These are phyloP conservation scores for Fusarium ambrosium DNA, from an alignment of 2,329 filamentous ascomycete genomes.

Conservation along the genomic window DNA sequence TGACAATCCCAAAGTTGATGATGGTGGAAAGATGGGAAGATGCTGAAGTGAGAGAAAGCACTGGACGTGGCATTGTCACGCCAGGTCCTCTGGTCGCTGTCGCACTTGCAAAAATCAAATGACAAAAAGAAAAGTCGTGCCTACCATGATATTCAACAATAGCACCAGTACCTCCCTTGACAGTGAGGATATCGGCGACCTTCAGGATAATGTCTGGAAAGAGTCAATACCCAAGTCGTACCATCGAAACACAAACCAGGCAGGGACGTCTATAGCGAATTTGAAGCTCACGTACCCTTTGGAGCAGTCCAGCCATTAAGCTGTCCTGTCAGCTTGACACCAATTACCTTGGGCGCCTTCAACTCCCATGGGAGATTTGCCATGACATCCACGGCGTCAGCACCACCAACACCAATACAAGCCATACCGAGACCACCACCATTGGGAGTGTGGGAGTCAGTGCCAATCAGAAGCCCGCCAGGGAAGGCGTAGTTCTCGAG, in stretches of 20 bases:
- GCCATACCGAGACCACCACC: constrained; percentile 95
- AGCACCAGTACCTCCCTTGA: constrained; percentile 96
- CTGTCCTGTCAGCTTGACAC: constrained; percentile 92
- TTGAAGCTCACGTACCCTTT: too few relatives aligned
- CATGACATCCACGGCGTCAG: constrained; percentile 99
- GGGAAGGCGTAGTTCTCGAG: constrained; percentile 99
- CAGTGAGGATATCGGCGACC: constrained; percentile 95
- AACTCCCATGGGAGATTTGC: constrained; percentile 97
- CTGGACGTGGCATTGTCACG: too few relatives aligned
- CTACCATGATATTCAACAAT: constrained; percentile 93
- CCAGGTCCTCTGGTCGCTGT: too few relatives aligned
- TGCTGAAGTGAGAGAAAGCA: too few relatives aligned
- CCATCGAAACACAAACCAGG: too few relatives aligned
- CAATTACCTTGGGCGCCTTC: constrained; percentile 97
- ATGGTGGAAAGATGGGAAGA: too few relatives aligned
- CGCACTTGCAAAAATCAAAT: too few relatives aligned
- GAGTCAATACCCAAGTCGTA: too few relatives aligned
- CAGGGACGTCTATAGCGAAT: too few relatives aligned
- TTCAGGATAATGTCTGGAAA: constrained; percentile 99
- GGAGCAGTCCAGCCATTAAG: constrained; percentile 92
- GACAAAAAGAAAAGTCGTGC: too few relatives aligned
- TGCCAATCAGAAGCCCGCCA: constrained; percentile 96
- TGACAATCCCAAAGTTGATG: too few relatives aligned
- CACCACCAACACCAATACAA: constrained; percentile 96
- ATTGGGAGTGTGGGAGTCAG: constrained; percentile 98